phyloP scores from a whole-genome alignment of 2,329 filamentous ascomycete genomes.

The Cladophialophora bantiana region DNA sequence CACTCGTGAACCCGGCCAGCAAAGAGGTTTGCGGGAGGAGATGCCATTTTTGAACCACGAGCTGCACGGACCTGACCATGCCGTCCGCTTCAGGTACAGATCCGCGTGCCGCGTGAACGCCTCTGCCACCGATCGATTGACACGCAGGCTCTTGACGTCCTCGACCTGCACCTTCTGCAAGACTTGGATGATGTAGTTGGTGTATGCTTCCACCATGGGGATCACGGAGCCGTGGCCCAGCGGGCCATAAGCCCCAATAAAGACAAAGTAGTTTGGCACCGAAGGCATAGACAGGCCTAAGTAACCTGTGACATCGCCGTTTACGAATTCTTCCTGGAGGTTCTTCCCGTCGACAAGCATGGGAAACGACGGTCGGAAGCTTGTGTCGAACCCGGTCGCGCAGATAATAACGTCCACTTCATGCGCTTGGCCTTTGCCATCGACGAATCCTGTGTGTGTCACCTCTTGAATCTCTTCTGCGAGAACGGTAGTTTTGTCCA shows the following conservation, averaged over 20 bases:
- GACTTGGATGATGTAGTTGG: slow-evolving; percentile 42
- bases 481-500: slow-evolving; percentile 68
- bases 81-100: slow-evolving; percentile 44
- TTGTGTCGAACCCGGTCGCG: slow-evolving; percentile 30
- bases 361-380: slow-evolving; percentile 17
- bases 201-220: slow-evolving; percentile 36
- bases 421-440: slow-evolving; percentile 20
- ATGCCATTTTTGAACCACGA: slow-evolving; percentile 12
- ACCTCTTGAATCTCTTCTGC: slow-evolving; percentile 35
- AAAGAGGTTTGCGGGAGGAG: slow-evolving; percentile 42
- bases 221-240: slow-evolving; percentile 41
- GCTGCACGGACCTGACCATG: slow-evolving; percentile 26
- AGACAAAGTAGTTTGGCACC: slow-evolving; percentile 46
- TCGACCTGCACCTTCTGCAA: slow-evolving; percentile 44
- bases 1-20: slow-evolving; percentile 49
- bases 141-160: slow-evolving; percentile 42
- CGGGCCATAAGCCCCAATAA: slow-evolving; percentile 42
- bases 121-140: slow-evolving; percentile 41
- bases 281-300: slow-evolving; percentile 34
- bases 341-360: slow-evolving; percentile 21
- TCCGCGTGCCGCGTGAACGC: slow-evolving; percentile 45
- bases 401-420: slow-evolving; percentile 41
- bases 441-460: slow-evolving; percentile 23
- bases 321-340: slow-evolving; percentile 31
- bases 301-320: slow-evolving; percentile 43